Conservation (phyloP, 2,329 filamentous ascomycete species). For the Xylariaceae sp. region DNA sequence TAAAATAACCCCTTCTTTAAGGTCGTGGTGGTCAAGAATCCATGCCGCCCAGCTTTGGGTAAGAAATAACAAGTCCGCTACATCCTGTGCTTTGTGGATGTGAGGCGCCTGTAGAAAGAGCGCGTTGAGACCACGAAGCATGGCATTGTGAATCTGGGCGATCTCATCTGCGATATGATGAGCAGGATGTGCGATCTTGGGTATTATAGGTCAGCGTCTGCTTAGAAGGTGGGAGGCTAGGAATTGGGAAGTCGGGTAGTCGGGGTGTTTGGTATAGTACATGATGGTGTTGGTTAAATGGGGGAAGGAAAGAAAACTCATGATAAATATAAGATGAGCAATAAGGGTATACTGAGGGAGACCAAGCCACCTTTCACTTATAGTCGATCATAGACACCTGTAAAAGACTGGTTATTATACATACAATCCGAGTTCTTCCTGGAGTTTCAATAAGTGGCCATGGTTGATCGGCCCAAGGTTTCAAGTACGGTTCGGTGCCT, state of each 20-base stretch:
- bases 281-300: not conserved
- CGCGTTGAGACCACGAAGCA: conserved; percentile 35
- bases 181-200: conserved; percentile 25
- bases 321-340: not conserved
- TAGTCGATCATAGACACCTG: too few relatives aligned
- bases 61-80: conserved; percentile 32
- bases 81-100: conserved; percentile 25
- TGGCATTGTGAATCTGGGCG: conserved; percentile 32
- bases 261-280: too few relatives aligned
- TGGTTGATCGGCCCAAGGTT: conserved; percentile 28
- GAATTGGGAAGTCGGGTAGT: too few relatives aligned
- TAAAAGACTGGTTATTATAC: not conserved
- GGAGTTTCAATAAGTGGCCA: conserved; percentile 29
- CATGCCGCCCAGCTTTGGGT: conserved; percentile 29
- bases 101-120: conserved; percentile 34
- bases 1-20: conserved; percentile 30
- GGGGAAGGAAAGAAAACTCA: not conserved
- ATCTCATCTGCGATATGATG: conserved; percentile 33
- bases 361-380: too few relatives aligned
- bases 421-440: conserved; percentile 17
- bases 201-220: conserved; percentile 3
- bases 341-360: too few relatives aligned
- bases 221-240: not conserved
- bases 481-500: conserved; percentile 2
- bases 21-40: conserved; percentile 30